Evolutionary conservation across 768 basidiomycete species (phyloP).

Genomic region (Leucosporidium scottii): DNA sequence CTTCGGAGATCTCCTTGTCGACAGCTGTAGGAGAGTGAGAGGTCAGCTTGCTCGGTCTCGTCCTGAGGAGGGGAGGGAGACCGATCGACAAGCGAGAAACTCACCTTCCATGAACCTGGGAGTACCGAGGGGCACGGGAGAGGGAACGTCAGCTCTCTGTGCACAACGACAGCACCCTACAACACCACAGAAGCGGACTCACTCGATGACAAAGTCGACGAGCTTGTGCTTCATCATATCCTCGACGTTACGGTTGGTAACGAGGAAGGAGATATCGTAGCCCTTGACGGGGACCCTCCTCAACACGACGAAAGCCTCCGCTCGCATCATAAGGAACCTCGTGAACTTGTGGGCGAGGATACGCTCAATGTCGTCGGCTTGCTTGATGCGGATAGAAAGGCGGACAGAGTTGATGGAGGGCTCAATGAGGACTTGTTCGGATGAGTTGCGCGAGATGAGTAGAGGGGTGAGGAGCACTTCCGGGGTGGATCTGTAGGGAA

Average conservation of each 20-base stretch:
- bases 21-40: constrained; percentile 57
- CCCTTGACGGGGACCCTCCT: constrained; percentile 95
- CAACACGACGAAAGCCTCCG: constrained; percentile 93
- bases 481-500: constrained; percentile 62
- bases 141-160: neutral
- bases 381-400: constrained; percentile 96
- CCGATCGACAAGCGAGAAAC: neutral
- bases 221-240: constrained; percentile 99
- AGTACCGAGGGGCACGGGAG: constrained; percentile 8
- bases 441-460: constrained; percentile 91
- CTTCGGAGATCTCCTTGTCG: constrained; percentile 98
- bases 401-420: constrained; percentile 95
- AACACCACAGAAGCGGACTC: constrained; percentile 1
- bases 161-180: neutral
- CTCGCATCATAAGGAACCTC: constrained; percentile 97
- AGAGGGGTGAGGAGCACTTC: constrained; percentile 92
- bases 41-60: too few species aligned
- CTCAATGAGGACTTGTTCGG: constrained; percentile 94
- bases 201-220: constrained; percentile 99
- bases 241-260: constrained; percentile 93
- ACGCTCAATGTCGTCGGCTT: constrained; percentile 96
- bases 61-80: constrained; percentile 3
- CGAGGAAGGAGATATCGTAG: constrained; percentile 96
- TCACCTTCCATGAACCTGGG: constrained; percentile 30
- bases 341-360: constrained; percentile 98